Percentiles rank a stretch among this genome's conserved stretches.
These are phyloP conservation scores for Linaria vulgaris DNA, from an alignment of 257 asterid genomes.

Conservation along the genomic window DNA sequence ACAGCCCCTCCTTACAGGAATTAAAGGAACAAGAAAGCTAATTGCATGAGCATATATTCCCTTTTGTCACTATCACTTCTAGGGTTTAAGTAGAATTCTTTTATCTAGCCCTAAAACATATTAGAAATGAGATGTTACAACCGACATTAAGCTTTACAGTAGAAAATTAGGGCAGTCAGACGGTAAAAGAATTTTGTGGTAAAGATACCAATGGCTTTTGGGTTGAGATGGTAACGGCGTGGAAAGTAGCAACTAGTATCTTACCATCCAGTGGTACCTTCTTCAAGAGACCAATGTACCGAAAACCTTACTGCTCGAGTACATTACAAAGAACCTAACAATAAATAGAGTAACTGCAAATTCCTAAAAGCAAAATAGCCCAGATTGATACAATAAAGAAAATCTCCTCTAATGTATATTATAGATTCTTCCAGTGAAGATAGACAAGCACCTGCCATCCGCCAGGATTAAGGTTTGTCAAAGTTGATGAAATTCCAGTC, in stretches of 20 bases:
- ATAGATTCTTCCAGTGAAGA: neutral
- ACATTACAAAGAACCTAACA: too few species aligned
- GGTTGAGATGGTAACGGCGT: too few species aligned
- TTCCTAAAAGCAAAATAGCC: too few species aligned
- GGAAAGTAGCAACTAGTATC: too few species aligned
- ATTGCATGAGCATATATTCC: neutral
- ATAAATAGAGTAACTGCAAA: too few species aligned
- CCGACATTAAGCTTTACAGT: neutral
- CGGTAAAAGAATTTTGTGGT: too few species aligned
- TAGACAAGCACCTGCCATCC: constrained; percentile 82
- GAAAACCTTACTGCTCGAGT: too few species aligned
- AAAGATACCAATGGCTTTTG: too few species aligned
- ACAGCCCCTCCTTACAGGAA: neutral
- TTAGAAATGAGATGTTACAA: neutral
- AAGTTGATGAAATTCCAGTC: constrained; percentile 72
- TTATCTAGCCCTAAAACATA: neutral
- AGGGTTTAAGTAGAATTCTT: neutral
- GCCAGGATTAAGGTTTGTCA: constrained; percentile 86
- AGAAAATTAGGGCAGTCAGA: neutral
- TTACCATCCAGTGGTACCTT: too few species aligned
- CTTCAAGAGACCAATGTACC: too few species aligned
- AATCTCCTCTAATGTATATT: neutral
- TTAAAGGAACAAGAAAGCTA: neutral
- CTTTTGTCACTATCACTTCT: neutral
- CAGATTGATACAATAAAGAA: too few species aligned